Evolutionary conservation across 371 early-diverging fungal species (phyloP), one percentile per base, ranked within the genome.

Genomic region (Mortierella sp.): DNA sequence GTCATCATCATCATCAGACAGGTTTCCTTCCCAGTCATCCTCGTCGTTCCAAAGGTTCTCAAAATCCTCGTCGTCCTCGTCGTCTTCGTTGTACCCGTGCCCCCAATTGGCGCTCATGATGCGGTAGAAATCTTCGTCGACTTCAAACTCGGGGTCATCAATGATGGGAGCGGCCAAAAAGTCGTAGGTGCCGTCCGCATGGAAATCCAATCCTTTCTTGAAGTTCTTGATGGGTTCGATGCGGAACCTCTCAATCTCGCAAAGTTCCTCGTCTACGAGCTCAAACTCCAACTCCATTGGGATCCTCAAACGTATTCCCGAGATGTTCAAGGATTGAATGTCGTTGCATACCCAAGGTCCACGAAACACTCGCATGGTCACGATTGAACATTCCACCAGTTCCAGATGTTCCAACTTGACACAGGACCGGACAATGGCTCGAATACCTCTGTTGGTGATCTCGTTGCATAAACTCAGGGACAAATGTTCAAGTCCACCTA

Each of bases 381-480:
- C 19, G 0, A 21, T 2, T 19, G 14, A 14, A 22, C 61, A 60
- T 25, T 46, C 24, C 3, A 29, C 19, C 22, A 71, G 25, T 24
- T 28, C 17, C 39, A 71, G 21, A 1, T 12, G 27, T 9, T 27
- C 34, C 12, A 71, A 61, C n/a, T 43, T 47, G 14, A 57, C 57
- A 43, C 71, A 71, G 17, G 65, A 64, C 2, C 65, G 71, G 4
- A 64, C 60, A 39, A 71, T 52, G 10, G 57, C 57, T 3, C 65
- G 60, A 5, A 60, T 22, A 14, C 65, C 61, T n/a, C 28, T 25
- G 43, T 64, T 64, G 22, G 49, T 58, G 40, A 64, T 37, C 2
- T 31, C 16, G 7, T 28, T 34, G 4, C 34, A 34, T 34, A 21
- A 71, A 21, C 41, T 24, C 24, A n/a, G 21, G 27, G 65, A 43